Evolutionary conservation across 1,139 yeast genomes (phyloP), one percentile per base, ranked within the genome.

Genomic region (Candida dubliniensis): DNA sequence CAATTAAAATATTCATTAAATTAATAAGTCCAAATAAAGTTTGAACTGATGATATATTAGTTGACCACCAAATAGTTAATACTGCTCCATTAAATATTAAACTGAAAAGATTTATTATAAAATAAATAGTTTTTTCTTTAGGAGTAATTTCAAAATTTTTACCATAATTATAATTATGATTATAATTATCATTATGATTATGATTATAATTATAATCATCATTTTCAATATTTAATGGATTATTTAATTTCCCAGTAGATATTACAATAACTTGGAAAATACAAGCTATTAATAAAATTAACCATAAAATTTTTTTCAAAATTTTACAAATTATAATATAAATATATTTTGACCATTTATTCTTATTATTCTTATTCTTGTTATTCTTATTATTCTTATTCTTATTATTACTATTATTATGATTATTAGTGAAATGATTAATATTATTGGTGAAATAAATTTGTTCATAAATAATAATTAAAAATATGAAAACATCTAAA

Each of bases 61-160:
- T 41, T 12, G 47, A 45, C 56, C 58, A 53, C 51, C 54, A 50
- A 7, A 52, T 44, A 10, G 47, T 39, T 24, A 56, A 44, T 12
- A 55, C 41, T 1, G 48, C 43, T 12, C 50, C 49, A 43, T 56
- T 54, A 25, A 45, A 42, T 14, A 56, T 34, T 12, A 54, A 36
- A n/a, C 50, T 38, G 1, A 53, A 10, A 9, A 49, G 34, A 4
- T 43, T 41, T 3, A 55, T 37, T 6, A 46, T 24, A 13, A 54
- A 42, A 38, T 47, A 50, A 1, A 42, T 43, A 4, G 43, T 36
- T 31, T 50, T 37, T 27, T 44, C 40, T 12, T 42, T 42, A 4
- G 38, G n/a, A 2, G 45, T 24, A 32, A 51, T 34, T 4, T 48
- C 24, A 13, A 49, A 27, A 7, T 15, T n/a, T n/a, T n/a, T n/a